These are phyloP conservation scores for Globisporangium acanthophoron DNA, from an alignment of 352 stramenopile genomes.

Conservation along the genomic window DNA sequence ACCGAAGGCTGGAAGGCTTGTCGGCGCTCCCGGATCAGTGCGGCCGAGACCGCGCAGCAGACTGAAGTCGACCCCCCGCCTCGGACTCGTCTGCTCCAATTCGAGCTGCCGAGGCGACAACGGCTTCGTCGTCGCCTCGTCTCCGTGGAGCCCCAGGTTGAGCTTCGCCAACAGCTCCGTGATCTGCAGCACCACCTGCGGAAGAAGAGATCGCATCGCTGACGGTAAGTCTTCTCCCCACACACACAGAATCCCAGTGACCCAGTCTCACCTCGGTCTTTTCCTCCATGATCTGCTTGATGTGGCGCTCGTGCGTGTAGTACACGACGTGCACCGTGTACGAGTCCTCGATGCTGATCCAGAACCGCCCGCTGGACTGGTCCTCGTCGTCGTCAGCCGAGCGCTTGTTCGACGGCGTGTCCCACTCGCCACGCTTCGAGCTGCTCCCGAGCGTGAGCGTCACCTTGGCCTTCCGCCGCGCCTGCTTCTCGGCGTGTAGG, in stretches of 20 bases:
- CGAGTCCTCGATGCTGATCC: slow-evolving; percentile 63
- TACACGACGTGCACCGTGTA: slow-evolving; percentile 75
- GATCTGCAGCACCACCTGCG: slow-evolving; percentile 53
- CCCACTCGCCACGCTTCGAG: slow-evolving; percentile 29
- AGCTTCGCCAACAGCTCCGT: slow-evolving; percentile 44
- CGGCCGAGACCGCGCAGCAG: neutral
- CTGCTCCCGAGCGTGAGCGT: slow-evolving; percentile 47
- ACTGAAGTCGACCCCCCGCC: slow-evolving; percentile 1
- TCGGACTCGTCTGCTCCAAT: neutral
- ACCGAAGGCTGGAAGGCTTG: slow-evolving; percentile 11
- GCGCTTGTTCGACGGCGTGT: slow-evolving; percentile 34
- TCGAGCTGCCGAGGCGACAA: slow-evolving; percentile 1
- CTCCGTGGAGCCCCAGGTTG: slow-evolving; percentile 25
- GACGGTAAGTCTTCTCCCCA: neutral
- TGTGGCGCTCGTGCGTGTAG: slow-evolving; percentile 63
- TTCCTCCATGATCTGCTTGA: slow-evolving; percentile 53
- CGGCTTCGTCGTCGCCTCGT: slow-evolving; percentile 4
- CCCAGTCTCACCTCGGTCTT: slow-evolving; percentile 54
- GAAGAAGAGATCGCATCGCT: neutral
- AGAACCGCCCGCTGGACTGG: slow-evolving; percentile 37
- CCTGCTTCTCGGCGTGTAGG: slow-evolving; percentile 23
- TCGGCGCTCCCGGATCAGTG: neutral
- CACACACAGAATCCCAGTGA: neutral
- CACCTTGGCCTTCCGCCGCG: slow-evolving; percentile 21
- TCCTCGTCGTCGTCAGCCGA: slow-evolving; percentile 20